Conservation (phyloP, 345 rosid genomes). For the Gossypium ekmanianum region DNA sequence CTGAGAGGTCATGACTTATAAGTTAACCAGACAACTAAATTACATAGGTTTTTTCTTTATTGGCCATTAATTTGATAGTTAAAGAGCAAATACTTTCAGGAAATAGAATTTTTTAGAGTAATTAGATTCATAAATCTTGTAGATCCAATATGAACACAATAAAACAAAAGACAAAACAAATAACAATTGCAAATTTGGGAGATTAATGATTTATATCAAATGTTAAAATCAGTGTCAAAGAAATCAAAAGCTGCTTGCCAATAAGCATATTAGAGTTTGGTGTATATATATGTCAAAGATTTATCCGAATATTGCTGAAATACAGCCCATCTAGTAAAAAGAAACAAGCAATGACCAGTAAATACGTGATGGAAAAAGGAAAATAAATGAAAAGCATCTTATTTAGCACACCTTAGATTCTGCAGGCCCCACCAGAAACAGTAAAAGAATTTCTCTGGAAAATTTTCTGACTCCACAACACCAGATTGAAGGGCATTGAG, state of each 20-base stretch:
- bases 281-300: not conserved
- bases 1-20: not conserved
- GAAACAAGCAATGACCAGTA: not conserved
- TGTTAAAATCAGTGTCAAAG: not conserved
- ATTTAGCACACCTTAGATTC: conserved; percentile 51
- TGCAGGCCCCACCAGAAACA: conserved; percentile 89
- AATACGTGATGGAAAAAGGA: not conserved
- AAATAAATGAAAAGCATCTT: conserved; percentile 1
- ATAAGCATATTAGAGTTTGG: not conserved
- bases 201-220: not conserved
- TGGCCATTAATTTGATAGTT: not conserved
- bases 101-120: not conserved
- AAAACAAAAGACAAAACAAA: not conserved
- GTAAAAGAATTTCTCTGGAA: conserved; percentile 62
- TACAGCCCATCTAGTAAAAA: not conserved
- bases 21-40: conserved; percentile 3
- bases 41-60: not conserved
- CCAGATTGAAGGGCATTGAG: conserved; percentile 58
- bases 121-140: not conserved
- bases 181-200: not conserved
- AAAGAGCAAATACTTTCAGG: not conserved
- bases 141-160: not conserved
- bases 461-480: conserved; percentile 55
- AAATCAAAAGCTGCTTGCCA: not conserved
- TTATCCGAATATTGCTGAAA: not conserved